Evolutionary conservation across 1,284 basidiomycete genomes (phyloP), one percentile per base, ranked within the genome.

Genomic region (Heterobasidion occidentale): DNA sequence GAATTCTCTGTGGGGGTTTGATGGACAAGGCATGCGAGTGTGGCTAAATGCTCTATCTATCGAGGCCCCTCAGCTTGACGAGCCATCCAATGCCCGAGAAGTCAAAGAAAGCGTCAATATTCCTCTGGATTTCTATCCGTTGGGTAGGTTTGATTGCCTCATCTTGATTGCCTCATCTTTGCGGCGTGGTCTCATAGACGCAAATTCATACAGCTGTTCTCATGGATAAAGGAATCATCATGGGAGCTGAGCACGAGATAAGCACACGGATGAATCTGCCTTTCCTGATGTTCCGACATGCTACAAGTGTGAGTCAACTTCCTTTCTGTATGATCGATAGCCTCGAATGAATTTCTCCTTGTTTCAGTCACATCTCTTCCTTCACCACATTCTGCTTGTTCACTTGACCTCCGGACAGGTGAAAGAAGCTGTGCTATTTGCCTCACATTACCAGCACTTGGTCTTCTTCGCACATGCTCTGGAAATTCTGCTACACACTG

Each of bases 181-280:
- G 44, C 46, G n/a, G 58, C 46, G n/a, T 33, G 12, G 33, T 51
- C 34, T 14, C 48, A 35, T 34, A 49, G 36, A 15, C 14, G 15
- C 15, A 46, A 36, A 36, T 48, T 47, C 12, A 27, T 50, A n/a
- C 61, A 96, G 94, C 94, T 58, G 93, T 97, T 6, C 78, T 99
- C 19, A 96, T 99, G 90, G 94, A 98, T 69, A 98, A 98, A 68
- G 97, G 95, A 0, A 97, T 99, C 63, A 92, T 99, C 60, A 94
- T 99, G 56, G 97, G 96, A 8, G 92, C 92, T 44, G 94, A 98
- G 64, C 85, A 95, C 56, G 94, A 97, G 68, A 82, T 85, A 1
- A 88, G 85, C 2, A 77, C 88, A 20, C 81, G 92, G 45, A 75
- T 80, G 17, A 90, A 88, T 55, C 74, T 99, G 6, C 84, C 94